These are phyloP conservation scores for Juncus effusus DNA, from an alignment of 176 grass and related monocot genomes.

Conservation along the genomic window DNA sequence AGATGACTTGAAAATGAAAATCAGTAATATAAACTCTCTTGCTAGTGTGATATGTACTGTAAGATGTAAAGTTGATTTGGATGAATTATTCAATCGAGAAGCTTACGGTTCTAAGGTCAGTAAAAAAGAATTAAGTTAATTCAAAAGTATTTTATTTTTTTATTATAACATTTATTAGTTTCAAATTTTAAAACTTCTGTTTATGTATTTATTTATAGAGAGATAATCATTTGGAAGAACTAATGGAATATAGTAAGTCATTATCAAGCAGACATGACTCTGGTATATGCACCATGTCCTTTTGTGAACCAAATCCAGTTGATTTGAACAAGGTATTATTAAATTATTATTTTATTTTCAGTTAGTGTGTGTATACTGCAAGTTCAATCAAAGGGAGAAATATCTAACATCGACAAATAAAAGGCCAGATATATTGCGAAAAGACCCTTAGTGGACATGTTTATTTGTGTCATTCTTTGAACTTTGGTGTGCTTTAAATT, in stretches of 20 bases:
- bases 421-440: too few species aligned
- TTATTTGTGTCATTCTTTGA: too few species aligned
- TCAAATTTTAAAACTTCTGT: constrained; percentile 9
- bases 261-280: constrained; percentile 54
- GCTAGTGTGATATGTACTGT: constrained; percentile 66
- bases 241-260: constrained; percentile 76
- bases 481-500: too few species aligned
- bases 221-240: constrained; percentile 63
- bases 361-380: neutral
- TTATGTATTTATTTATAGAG: constrained; percentile 34
- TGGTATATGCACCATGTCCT: constrained; percentile 63
- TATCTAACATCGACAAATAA: too few species aligned
- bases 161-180: neutral
- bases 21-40: constrained; percentile 64
- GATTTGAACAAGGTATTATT: constrained; percentile 66
- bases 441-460: too few species aligned
- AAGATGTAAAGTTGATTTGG: constrained; percentile 78
- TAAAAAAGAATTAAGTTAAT: constrained; percentile 4
- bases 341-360: constrained; percentile 16
- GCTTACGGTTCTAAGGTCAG: constrained; percentile 77
- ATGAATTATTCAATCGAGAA: constrained; percentile 68
- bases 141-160: constrained; percentile 6
- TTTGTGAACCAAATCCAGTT: constrained; percentile 57
- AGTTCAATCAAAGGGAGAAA: too few species aligned
- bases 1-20: constrained; percentile 73